Base-by-base conservation (phyloP, 2,329 filamentous ascomycete genomes). In the Aspergillus sp. region DNA sequence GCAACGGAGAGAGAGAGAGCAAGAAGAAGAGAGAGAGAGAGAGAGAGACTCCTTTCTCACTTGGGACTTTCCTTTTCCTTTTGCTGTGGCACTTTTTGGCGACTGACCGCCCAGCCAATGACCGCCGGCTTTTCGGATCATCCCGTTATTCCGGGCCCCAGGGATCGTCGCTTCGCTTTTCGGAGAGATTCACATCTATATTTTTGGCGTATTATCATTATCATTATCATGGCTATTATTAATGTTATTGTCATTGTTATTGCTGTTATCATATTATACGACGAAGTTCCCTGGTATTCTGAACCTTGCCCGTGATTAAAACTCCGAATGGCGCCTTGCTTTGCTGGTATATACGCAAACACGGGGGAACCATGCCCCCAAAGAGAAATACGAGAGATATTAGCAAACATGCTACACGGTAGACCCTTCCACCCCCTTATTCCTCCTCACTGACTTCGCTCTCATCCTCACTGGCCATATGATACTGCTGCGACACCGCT, bases 401-500 rank as follows among this genome's bases (percentile, higher is more conserved):
- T 36, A 36, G 32, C 32, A 36, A 36, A 36, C 32, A 36, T 36
- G 32, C 32, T 36, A 13, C 32, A 36, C 11, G 11, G 11, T 23
- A 63, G 10, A 48, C 49, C 13, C 10, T n/a, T 57, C 8, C 4
- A 58, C 73, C 57, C 8, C 4, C 58, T 75, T 64, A 88, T 70
- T 88, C 86, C 71, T 88, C 86, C 70, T 88, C 86, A 65, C 86
- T 88, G 57, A 88, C 86, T 66, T 87, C 85, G 65, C 86, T 88
- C 72, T 88, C 86, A 55, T 80, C 76, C 17, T 86, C 84, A 38
- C 79, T 83, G 23, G 68, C 66, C 48, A 71, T 65, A 57, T 66
- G 64, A 25, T 75, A 76, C 30, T 70, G 71, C 39, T 72, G 70
- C 21, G 70, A 69, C 15, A 71, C 62, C 7, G 58, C 44, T 5